Evolutionary conservation across 1,284 basidiomycete genomes (phyloP), one percentile per base, ranked within the genome.

Genomic region (Naganishia albida): DNA sequence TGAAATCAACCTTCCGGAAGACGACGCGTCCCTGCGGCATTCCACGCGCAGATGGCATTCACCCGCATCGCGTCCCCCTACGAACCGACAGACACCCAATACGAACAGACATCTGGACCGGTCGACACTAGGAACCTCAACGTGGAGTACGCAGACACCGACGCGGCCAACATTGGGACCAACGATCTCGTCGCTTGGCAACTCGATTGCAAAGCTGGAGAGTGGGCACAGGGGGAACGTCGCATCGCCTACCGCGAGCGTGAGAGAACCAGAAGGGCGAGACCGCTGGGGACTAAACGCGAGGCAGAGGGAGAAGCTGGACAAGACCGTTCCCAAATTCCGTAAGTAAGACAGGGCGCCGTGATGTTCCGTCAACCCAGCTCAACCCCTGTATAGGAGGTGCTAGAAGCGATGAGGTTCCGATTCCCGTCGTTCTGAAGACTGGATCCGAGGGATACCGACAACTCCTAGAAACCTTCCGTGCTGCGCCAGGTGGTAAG

Each of bases 1-100:
- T 50, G 57, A 60, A 38, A 60, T 60, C 46, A 60, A 60, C 44
- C 57, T 60, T 8, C 57, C 57, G 13, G 57, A 60, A 13, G 57
- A 60, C 34, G 57, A 60, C 40, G 13, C 46, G 1, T 60, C 57
- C 3, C 13, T 49, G 10, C 46, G 57, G 3, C 39, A 60, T 40
- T 39, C 34, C n/a, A 34, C 46, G 15, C 46, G 57, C 13, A 48
- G 25, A 40, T 60, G 57, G 57, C 57, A 60, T 60, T 60, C 46
- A 13, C 57, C 55, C 8, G 42, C 55, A 57, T 28, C 55, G 16
- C 28, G 23, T 1, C 26, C 55, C 26, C 26, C 7, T 15, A 48
- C 43, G 25, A 25, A 7, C 18, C 20, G 57, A 39, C 34, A 48
- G 10, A 18, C n/a, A n/a, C 30, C 13, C 2, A 23, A 20, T 7